These are phyloP conservation scores for Eutreptiella sp. DNA, from an alignment of 208 protist species.

Conservation along the genomic window DNA sequence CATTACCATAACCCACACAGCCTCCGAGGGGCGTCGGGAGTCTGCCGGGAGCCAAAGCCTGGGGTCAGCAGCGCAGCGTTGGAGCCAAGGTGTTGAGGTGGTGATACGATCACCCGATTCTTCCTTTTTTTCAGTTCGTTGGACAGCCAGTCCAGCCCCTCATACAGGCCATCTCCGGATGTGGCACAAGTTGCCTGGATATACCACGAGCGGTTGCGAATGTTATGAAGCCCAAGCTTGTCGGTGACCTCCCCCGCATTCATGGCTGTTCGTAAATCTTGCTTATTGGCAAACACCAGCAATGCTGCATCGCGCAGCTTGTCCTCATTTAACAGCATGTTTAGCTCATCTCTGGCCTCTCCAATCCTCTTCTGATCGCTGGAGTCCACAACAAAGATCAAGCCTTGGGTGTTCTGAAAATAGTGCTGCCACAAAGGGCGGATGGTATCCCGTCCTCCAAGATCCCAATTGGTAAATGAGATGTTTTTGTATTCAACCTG, in stretches of 20 bases:
- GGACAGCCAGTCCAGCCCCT: conserved; percentile 75
- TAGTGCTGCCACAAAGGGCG: conserved; percentile 92
- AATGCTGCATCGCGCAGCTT: conserved; percentile 90
- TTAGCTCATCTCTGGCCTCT: conserved; percentile 80
- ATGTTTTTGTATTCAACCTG: conserved; percentile 93
- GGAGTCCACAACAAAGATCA: conserved; percentile 96
- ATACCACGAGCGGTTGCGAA: conserved; percentile 50
- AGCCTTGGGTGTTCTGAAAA: conserved; percentile 90
- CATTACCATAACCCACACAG: too few relatives aligned
- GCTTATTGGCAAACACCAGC: conserved; percentile 99
- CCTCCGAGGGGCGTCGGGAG: too few relatives aligned
- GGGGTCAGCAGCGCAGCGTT: too few relatives aligned
- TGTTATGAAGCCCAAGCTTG: conserved; percentile 74
- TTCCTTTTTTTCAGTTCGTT: conserved; percentile 29
- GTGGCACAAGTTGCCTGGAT: conserved; percentile 66
- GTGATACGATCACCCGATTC: too few relatives aligned
- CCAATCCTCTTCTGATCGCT: conserved; percentile 85
- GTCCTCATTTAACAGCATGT: conserved; percentile 92
- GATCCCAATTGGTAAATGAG: conserved; percentile 92
- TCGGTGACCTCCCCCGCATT: conserved; percentile 90
- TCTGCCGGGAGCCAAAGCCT: too few relatives aligned
- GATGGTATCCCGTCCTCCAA: conserved; percentile 92
- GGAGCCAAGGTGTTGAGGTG: too few relatives aligned
- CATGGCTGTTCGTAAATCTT: conserved; percentile 97
- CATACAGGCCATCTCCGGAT: conserved; percentile 71